Percentiles rank a stretch among this genome's conserved stretches.
Conservation (phyloP, 2,329 filamentous ascomycete species). For the Cytospora piceicola region DNA sequence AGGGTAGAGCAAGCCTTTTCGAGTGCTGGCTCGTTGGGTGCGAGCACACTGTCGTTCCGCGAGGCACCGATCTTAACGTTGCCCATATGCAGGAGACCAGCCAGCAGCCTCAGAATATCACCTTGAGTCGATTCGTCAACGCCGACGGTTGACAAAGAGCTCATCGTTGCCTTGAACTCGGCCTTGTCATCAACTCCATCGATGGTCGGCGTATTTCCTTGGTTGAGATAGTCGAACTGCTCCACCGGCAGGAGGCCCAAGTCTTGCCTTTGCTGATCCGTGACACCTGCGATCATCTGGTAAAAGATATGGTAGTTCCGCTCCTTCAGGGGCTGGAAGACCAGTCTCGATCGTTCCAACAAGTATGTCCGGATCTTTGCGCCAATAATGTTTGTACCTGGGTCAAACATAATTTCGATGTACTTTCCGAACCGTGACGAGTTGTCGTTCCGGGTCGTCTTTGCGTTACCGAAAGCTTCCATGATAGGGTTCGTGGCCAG, state of each 20-base stretch:
- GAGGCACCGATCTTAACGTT: slow-evolving; percentile 96
- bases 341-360: slow-evolving; percentile 90
- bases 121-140: slow-evolving; percentile 74
- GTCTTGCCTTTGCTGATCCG: slow-evolving; percentile 79
- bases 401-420: slow-evolving; percentile 99
- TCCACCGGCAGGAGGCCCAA: slow-evolving; percentile 80
- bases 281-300: slow-evolving; percentile 90
- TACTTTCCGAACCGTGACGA: slow-evolving; percentile 99
- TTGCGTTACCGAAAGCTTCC: slow-evolving; percentile 99
- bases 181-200: slow-evolving; percentile 95
- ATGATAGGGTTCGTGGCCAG: slow-evolving; percentile 98
- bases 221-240: slow-evolving; percentile 94
- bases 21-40: slow-evolving; percentile 79
- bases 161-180: slow-evolving; percentile 87
- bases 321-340: slow-evolving; percentile 97
- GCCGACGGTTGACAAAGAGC: slow-evolving; percentile 86
- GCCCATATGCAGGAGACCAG: slow-evolving; percentile 88
- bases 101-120: slow-evolving; percentile 87
- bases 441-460: slow-evolving; percentile 99
- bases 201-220: slow-evolving; percentile 87
- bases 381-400: slow-evolving; percentile 92
- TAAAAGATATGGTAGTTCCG: slow-evolving; percentile 99
- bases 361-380: slow-evolving; percentile 97
- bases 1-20: slow-evolving; percentile 81
- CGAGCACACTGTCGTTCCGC: slow-evolving; percentile 82